Base-by-base conservation (phyloP, 2,329 filamentous ascomycete genomes). In the Trichoderma arundinaceum region DNA sequence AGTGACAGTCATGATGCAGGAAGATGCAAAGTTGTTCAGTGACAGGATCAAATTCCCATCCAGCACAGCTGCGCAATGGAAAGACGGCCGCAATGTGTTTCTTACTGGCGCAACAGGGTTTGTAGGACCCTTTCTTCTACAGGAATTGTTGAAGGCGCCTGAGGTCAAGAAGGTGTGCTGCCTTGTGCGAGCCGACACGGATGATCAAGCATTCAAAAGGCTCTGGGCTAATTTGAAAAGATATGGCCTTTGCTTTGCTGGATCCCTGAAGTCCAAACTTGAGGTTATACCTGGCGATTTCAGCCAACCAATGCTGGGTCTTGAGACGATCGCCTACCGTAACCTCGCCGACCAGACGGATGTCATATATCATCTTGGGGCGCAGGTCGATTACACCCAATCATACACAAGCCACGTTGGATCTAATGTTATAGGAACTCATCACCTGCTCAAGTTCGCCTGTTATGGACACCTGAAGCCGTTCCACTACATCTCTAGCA, bases 311-410 rank as follows among this genome's bases (percentile, higher is more conserved):
- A 35, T 35, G 15, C 1, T 35, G 0, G 28, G 49, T 12, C 28
- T 33, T 32, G 15, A 35, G 32, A 12, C 49, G 9, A 35, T 1
- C 33, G 49, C 13, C 1, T 52, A 52, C 32, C n/a, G 17, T 3
- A 33, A 2, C 28, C 7, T 52, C 19, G 49, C n/a, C 28, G 8
- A 52, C 33, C 49, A 35, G 32, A 52, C 32, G 9, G 49, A 52
- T 52, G 49, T 49, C 49, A 9, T 17, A 8, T 52, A 52, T 35
- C 28, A 35, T 52, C 49, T 52, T 35, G 49, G 46, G 32, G 46
- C 22, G 15, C 46, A 49, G 15, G 46, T 49, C 7, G 22, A 49
- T 9, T 49, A 49, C 22, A 49, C 46, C 1, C 46, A 49, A 12
- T 19, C 46, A 13, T 32, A 49, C 17, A 28, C 3, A 1, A 2